These are phyloP conservation scores for Amniculicola lignicola DNA, from an alignment of 495 filamentous ascomycete species.

Conservation along the genomic window DNA sequence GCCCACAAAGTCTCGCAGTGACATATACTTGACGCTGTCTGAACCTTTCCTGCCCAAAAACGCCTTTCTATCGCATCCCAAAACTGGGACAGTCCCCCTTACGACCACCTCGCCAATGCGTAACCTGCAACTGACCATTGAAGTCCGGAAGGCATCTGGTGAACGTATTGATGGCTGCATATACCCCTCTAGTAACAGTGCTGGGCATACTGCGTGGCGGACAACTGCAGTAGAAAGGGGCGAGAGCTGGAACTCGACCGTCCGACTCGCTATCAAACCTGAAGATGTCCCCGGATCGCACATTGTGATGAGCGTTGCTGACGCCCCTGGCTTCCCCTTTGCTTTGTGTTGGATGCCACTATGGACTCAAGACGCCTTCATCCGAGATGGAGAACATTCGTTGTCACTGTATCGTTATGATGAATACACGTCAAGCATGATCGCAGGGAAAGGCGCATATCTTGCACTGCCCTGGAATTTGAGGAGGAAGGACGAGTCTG, in stretches of 20 bases:
- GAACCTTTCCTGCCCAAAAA: conserved; percentile 72
- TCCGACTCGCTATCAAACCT: conserved; percentile 74
- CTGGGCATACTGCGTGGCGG: conserved; percentile 76
- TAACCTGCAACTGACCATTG: conserved; percentile 84
- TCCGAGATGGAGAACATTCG: conserved; percentile 78
- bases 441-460: conserved; percentile 73
- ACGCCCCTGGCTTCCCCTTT: conserved; percentile 80
- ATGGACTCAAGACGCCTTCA: conserved; percentile 88
- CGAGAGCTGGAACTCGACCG: conserved; percentile 79
- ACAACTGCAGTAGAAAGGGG: conserved; percentile 76
- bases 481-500: conserved; percentile 66
- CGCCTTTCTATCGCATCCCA: conserved; percentile 74
- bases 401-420: conserved; percentile 85
- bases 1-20: conserved; percentile 78
- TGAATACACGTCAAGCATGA: conserved; percentile 60
- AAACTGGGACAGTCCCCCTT: conserved; percentile 69
- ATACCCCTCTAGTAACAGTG: conserved; percentile 75
- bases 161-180: conserved; percentile 84
- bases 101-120: conserved; percentile 57
- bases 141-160: conserved; percentile 73
- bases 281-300: conserved; percentile 81
- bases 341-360: conserved; percentile 90
- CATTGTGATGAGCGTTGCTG: conserved; percentile 82
- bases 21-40: conserved; percentile 87
- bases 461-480: conserved; percentile 75